Evolutionary conservation across 208 protist genomes (phyloP).

Genomic region (Trichomonas gallinae): DNA sequence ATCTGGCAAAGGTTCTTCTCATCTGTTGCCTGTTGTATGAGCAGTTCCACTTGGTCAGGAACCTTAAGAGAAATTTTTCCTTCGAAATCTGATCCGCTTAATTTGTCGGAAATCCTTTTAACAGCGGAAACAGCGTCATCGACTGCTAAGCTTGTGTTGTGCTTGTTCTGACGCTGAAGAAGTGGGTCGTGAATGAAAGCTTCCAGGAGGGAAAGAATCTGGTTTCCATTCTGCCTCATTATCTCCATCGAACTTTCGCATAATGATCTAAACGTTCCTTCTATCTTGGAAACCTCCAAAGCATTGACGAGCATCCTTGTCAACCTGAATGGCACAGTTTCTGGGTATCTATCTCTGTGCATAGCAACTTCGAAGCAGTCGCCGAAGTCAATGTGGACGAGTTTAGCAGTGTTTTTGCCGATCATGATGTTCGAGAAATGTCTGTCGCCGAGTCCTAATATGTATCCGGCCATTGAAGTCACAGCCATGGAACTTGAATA

Average conservation of each 20-base stretch:
- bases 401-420: constrained; percentile 39
- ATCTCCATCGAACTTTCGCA: background rate
- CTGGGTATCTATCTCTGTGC: background rate
- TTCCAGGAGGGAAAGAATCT: background rate
- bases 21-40: constrained; percentile 17
- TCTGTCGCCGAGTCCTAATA: constrained; percentile 71
- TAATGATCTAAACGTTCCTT: background rate
- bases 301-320: background rate
- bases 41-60: background rate
- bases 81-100: background rate
- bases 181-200: constrained; percentile 22
- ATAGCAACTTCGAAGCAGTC: constrained; percentile 11
- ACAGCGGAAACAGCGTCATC: background rate
- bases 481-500: constrained; percentile 61
- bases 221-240: background rate
- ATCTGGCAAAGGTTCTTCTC: background rate
- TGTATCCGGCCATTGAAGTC: constrained; percentile 81
- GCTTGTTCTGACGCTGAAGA: background rate
- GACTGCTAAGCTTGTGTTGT: background rate
- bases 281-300: background rate
- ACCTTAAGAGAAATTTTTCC: background rate
- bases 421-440: constrained; percentile 82
- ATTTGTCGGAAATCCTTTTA: background rate
- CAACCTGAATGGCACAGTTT: constrained; percentile 1
- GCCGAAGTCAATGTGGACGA: constrained; percentile 22